Evolutionary conservation across 805 yeast species (phyloP), one percentile per base, ranked within the genome.

Genomic region (Debaryomyces tyrocola): DNA sequence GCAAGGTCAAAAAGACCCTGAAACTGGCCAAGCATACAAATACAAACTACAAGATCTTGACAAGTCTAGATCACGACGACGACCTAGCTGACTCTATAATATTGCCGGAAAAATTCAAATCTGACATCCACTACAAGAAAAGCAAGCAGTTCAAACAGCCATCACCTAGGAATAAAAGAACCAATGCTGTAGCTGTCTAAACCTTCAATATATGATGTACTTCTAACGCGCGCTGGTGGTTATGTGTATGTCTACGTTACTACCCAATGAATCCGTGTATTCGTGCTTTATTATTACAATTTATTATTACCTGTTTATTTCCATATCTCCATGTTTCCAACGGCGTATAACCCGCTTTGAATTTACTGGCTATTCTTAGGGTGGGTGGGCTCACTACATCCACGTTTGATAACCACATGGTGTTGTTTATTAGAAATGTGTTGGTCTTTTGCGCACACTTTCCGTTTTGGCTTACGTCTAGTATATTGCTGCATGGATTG

Each of bases 111-210:
- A 52, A 46, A 42, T 40, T 51, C 44, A 59, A 58, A 34, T 45
- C 57, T 18, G 56, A 49, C 31, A 36, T 41, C 28, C 56, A 58
- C 45, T 52, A 52, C 44, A 46, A 45, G 37, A 58, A 57, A 36
- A 52, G 50, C 43, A 48, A 48, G 40, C 46, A 52, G 17, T 51
- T 37, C 47, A 55, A 59, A 31, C 34, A 31, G 27, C 27, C 27
- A 17, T 17, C 18, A 2, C 10, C 27, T 24, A 24, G 27, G 4
- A 24, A 21, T 40, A 35, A 37, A 34, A 10, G 40, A 49, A 29
- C 49, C 52, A 45, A 52, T 48, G 45, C 43, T 37, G 37, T 44
- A 45, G 35, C 31, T 36, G 28, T 24, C 27, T 24, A 24, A 4
- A 4, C 5, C 27, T 24, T 24, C 2, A 24, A 24, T 24, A 9